Conservation (phyloP, 768 basidiomycete species). For the Coprinopsis strossmayeri region DNA sequence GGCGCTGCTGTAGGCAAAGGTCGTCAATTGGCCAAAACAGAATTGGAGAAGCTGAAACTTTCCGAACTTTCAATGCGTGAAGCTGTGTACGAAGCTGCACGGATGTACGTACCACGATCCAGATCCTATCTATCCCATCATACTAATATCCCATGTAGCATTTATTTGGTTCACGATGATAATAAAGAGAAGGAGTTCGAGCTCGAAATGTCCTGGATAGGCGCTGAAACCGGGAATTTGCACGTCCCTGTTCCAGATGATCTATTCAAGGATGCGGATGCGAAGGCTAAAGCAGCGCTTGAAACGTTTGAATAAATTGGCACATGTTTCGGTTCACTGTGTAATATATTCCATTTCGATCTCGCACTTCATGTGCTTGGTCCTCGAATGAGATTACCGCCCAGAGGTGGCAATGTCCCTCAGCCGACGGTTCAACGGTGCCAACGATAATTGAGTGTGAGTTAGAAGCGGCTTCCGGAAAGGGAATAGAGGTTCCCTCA, state of each 20-base stretch:
- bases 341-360: constrained; percentile 11
- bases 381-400: no score
- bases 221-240: constrained; percentile 71
- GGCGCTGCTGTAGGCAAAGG: constrained; percentile 98
- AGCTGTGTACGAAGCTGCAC: constrained; percentile 87
- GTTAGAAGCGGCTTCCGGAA: neutral
- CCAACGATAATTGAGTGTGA: no score
- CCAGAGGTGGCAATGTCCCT: no score
- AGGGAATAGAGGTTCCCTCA: neutral
- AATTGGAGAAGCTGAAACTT: constrained; percentile 92
- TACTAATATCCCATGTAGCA: constrained; percentile 40
- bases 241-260: constrained; percentile 85
- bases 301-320: constrained; percentile 46
- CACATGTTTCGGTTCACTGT: constrained; percentile 10
- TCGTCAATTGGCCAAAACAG: constrained; percentile 96
- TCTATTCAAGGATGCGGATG: constrained; percentile 78
- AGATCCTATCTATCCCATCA: neutral
- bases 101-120: constrained; percentile 63
- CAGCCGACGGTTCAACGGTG: no score
- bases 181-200: constrained; percentile 98
- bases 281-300: constrained; percentile 79
- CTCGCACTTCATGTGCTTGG: no score
- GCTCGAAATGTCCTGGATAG: constrained; percentile 96
- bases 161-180: constrained; percentile 96
- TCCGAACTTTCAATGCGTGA: constrained; percentile 73